A percentile compares a stretch with the other conserved stretches of the same genome.
phyloP scores from a whole-genome alignment of 2,329 filamentous ascomycete species.

The Pseudocercospora vitis region DNA sequence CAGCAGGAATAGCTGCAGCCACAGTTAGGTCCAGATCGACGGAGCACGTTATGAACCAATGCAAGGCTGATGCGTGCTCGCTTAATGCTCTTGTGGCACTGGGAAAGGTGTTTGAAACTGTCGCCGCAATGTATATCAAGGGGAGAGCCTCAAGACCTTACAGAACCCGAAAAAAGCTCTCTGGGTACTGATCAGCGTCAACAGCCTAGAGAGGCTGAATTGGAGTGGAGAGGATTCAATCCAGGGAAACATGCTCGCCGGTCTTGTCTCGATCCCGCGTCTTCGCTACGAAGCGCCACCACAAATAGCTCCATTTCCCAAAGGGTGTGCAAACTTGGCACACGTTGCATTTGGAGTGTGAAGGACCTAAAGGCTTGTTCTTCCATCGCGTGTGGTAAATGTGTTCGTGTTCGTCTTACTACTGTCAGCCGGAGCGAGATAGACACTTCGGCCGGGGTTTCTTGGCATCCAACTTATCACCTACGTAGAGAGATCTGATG shows the following conservation, averaged over 20 bases:
- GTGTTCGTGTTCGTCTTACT: neutral
- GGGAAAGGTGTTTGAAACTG: neutral
- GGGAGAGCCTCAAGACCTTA: neutral
- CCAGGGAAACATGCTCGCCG: no score
- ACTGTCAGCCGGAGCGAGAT: slow-evolving; percentile 10
- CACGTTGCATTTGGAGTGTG: neutral
- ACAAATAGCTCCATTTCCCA: neutral
- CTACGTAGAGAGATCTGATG: no score
- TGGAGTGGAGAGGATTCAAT: neutral
- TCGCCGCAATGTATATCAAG: neutral
- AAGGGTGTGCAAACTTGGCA: neutral
- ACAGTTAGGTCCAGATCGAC: slow-evolving; percentile 9
- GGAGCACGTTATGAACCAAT: neutral
- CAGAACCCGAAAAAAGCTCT: neutral
- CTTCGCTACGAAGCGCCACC: slow-evolving; percentile 3
- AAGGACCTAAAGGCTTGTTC: neutral
- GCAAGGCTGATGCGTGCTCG: slow-evolving; percentile 8
- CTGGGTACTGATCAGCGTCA: neutral
- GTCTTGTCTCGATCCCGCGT: neutral
- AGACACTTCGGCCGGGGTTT: no score
- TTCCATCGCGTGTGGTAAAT: neutral
- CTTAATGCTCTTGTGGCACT: neutral
- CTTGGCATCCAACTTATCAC: no score
- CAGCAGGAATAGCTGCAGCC: slow-evolving; percentile 15
- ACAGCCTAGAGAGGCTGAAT: neutral